phyloP scores from a whole-genome alignment of 2,329 filamentous ascomycete genomes.

The Didymosphaeria variabile region DNA sequence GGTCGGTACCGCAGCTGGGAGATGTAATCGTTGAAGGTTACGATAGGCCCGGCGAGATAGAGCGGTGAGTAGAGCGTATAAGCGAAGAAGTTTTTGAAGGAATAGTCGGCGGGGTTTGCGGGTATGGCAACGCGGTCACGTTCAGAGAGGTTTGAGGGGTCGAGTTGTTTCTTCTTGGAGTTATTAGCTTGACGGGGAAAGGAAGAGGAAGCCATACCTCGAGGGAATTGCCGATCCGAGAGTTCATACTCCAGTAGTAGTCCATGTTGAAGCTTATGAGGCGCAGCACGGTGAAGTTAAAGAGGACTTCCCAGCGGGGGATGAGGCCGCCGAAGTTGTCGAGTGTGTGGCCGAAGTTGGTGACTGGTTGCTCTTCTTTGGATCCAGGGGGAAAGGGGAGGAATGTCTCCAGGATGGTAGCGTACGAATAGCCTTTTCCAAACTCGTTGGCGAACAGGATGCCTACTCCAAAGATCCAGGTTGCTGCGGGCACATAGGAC shows the following conservation, averaged over 20 bases:
- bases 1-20: constrained; percentile 80
- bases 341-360: constrained; percentile 73
- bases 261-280: constrained; percentile 97
- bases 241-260: constrained; percentile 88
- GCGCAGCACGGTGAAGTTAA: constrained; percentile 92
- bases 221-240: constrained; percentile 68
- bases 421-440: constrained; percentile 77
- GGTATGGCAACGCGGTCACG: constrained; percentile 83
- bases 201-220: constrained; percentile 71
- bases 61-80: constrained; percentile 92
- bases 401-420: constrained; percentile 66
- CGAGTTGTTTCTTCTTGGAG: constrained; percentile 95
- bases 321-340: constrained; percentile 86
- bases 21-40: constrained; percentile 98
- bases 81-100: constrained; percentile 85
- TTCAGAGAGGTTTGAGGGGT: constrained; percentile 86
- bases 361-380: constrained; percentile 55
- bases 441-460: constrained; percentile 92
- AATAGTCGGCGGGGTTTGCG: constrained; percentile 75
- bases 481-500: constrained; percentile 74
- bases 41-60: constrained; percentile 89
- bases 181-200: constrained; percentile 63
- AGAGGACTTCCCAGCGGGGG: constrained; percentile 92
- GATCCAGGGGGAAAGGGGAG: constrained; percentile 52
- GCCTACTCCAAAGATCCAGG: constrained; percentile 89